Evolutionary conservation across 2,329 filamentous ascomycete genomes (phyloP).

Genomic region (Trichoderma aggressivum): DNA sequence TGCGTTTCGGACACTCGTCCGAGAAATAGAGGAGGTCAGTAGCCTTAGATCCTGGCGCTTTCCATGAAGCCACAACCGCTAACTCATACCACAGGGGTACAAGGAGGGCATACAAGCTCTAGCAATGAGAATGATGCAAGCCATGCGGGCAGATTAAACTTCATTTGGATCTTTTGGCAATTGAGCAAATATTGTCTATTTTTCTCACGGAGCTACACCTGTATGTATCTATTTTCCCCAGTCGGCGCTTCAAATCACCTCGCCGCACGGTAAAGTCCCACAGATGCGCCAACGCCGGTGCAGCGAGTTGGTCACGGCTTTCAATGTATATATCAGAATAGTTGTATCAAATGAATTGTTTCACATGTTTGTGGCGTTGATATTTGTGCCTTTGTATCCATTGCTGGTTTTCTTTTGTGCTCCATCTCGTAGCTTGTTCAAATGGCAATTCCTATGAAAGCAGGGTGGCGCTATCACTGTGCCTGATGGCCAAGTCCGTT

Average conservation of each 20-base stretch:
- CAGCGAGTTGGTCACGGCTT: background rate
- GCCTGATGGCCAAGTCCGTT: background rate
- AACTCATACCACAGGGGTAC: constrained; percentile 28
- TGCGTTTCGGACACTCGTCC: background rate
- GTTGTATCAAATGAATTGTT: background rate
- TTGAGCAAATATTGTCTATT: constrained; percentile 19
- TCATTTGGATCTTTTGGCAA: too few relatives aligned
- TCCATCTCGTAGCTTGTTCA: background rate
- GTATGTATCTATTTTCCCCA: constrained; percentile 7
- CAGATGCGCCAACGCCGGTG: background rate
- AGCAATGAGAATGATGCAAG: constrained; percentile 28
- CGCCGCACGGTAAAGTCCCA: background rate
- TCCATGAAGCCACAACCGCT: background rate
- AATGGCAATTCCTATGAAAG: background rate
- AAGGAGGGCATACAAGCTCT: constrained; percentile 27
- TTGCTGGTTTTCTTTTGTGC: background rate
- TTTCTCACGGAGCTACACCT: background rate
- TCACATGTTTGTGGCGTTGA: background rate
- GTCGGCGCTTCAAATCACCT: background rate
- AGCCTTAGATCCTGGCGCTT: background rate
- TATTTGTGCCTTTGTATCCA: background rate
- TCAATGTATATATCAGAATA: background rate
- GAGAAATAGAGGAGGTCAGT: constrained; percentile 30
- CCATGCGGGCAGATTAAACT: constrained; percentile 12
- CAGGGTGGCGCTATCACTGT: background rate